phyloP scores from a whole-genome alignment of 306 rosid species.

The Biancaea sappan region DNA sequence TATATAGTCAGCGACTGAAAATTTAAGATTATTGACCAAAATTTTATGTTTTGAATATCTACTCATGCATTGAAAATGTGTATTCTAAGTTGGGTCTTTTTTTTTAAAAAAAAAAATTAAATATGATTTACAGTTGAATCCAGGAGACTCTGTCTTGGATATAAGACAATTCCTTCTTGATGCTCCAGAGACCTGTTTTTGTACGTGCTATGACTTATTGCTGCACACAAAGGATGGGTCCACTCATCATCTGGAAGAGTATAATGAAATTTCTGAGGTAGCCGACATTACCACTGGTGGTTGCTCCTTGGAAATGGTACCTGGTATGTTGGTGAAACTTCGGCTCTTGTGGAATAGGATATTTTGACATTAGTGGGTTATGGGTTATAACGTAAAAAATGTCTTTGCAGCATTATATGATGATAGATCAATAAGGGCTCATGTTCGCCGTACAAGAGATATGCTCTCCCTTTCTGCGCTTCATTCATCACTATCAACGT shows the following conservation, averaged over 20 bases:
- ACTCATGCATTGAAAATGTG: neutral
- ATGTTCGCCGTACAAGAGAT: constrained; percentile 92
- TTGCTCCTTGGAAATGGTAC: constrained; percentile 97
- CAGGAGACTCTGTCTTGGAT: constrained; percentile 98
- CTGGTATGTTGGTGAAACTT: constrained; percentile 57
- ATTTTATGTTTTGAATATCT: constrained; percentile 11
- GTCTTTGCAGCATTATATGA: constrained; percentile 86
- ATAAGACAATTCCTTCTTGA: constrained; percentile 95
- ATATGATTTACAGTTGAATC: constrained; percentile 81
- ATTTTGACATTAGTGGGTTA: constrained; percentile 31
- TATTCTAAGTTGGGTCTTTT: constrained; percentile 15
- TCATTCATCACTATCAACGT: constrained; percentile 94
- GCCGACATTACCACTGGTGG: constrained; percentile 97
- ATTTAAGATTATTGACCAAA: neutral
- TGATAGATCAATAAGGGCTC: constrained; percentile 98
- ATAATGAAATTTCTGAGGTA: constrained; percentile 94
- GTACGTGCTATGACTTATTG: constrained; percentile 92
- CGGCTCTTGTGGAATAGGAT: constrained; percentile 13
- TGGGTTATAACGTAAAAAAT: constrained; percentile 43
- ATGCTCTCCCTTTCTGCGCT: constrained; percentile 88
- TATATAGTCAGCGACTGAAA: neutral
- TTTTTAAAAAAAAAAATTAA: neutral
- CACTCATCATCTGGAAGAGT: constrained; percentile 83
- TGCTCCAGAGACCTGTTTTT: constrained; percentile 97
- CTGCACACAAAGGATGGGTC: constrained; percentile 88